These are phyloP conservation scores for Arachis monticola DNA, from an alignment of 331 rosid species.

Conservation along the genomic window DNA sequence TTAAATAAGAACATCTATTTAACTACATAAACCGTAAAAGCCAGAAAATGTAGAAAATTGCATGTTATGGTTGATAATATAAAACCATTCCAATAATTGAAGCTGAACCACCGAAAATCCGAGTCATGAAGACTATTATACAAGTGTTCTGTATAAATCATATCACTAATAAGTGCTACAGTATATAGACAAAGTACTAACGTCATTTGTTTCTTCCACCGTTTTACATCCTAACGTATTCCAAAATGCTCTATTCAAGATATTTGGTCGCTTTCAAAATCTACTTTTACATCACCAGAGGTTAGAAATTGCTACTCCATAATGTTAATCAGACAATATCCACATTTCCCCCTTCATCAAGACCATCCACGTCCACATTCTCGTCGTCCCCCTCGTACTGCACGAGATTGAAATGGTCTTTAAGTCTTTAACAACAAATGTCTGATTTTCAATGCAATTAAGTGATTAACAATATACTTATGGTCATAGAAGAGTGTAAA, in stretches of 20 bases:
- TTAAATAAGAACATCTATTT: no score
- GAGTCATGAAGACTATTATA: conserved; percentile 4
- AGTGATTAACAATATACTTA: not conserved
- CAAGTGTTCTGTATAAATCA: not conserved
- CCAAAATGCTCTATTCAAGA: conserved; percentile 28
- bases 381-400: conserved; percentile 76
- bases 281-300: conserved; percentile 23
- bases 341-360: conserved; percentile 47
- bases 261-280: not conserved
- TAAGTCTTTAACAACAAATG: conserved; percentile 31
- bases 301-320: conserved; percentile 25
- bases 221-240: not conserved
- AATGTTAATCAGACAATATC: conserved; percentile 35
- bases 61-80: not conserved
- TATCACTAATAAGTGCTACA: conserved; percentile 13
- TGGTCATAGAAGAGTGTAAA: not conserved
- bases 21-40: not conserved
- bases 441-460: conserved; percentile 17
- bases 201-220: conserved; percentile 25
- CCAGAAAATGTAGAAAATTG: not conserved
- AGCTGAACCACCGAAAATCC: not conserved
- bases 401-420: conserved; percentile 42
- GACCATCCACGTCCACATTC: conserved; percentile 63
- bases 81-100: not conserved
- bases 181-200: not conserved